Evolutionary conservation across 257 asterid genomes (phyloP), one percentile per base, ranked within the genome.

Genomic region (Coffea eugenioides): DNA sequence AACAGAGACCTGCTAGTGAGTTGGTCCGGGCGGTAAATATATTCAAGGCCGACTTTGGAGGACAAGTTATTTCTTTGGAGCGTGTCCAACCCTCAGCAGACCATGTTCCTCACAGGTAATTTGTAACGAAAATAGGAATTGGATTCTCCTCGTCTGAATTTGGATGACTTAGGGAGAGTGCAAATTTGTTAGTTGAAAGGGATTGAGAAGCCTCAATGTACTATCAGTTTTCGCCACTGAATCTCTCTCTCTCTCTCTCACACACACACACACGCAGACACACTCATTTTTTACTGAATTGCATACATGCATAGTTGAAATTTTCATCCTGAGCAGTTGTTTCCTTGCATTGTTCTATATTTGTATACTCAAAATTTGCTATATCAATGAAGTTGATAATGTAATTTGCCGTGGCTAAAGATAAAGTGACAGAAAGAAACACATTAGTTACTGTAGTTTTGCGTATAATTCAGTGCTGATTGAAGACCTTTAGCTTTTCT

Each of bases 1-100:
- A 59, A 77, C 82, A 96, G 99, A 92, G 93, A 83, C 98, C 98
- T 80, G 92, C 92, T 69, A 88, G 88, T 75, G 99, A 96, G 90
- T 86, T 96, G 97, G 81, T 94, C 83, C 88, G 97, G 75, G 91
- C 95, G 8, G 98, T 91, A 87, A 94, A 96, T 88, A 91, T 88
- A 85, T 94, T 91, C 86, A 96, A 92, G 89, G 97, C 98, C 20
- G 99, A 96, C 81, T 96, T 96, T 82, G 99, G 99, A 80, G 98
- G 96, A 78, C 90, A 93, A 52, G 81, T 94, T 75, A 90, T 95
- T 79, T 89, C 93, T 59, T 79, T 96, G 84, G 97, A 96, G 83
- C 97, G 97, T 41, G 90, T 94, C 77, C 99, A 96, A 69, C 97
- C 98, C 69, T 96, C 98, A 77, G 91, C 97, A 5, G 98, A 94